A percentile compares a stretch with the other conserved stretches of the same genome.
phyloP scores from a whole-genome alignment of 768 basidiomycete genomes.

The Hygrocybe coccinea region DNA sequence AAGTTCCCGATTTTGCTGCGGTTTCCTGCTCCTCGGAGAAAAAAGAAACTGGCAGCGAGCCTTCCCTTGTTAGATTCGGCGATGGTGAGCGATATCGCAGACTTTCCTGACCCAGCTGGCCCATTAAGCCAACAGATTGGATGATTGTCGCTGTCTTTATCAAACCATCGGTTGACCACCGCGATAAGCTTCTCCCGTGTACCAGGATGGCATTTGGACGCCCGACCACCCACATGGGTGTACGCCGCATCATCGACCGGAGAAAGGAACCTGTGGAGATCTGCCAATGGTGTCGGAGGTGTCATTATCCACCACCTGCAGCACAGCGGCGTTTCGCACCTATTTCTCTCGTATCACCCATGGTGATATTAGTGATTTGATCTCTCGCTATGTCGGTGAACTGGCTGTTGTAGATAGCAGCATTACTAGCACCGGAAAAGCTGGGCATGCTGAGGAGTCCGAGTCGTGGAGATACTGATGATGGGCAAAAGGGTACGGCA shows the following conservation, averaged over 20 bases:
- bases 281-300: background rate
- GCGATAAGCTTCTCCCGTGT: background rate
- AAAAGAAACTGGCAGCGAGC: constrained; percentile 31
- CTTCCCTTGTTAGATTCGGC: constrained; percentile 11
- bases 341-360: no score
- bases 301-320: background rate
- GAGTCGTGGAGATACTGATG: no score
- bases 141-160: background rate
- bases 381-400: background rate
- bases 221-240: background rate
- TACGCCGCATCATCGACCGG: background rate
- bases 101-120: constrained; percentile 20
- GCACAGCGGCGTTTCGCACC: background rate
- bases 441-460: no score
- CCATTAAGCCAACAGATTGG: constrained; percentile 16
- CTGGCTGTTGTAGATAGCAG: no score
- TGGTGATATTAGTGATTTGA: background rate
- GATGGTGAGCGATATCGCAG: constrained; percentile 16
- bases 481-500: no score
- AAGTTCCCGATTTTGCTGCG: constrained; percentile 18
- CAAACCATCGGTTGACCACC: constrained; percentile 8
- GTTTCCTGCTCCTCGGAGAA: constrained; percentile 24
- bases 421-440: no score
- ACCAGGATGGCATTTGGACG: constrained; percentile 16
- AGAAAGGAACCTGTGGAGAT: background rate